These are phyloP conservation scores for Nakazawaea molendinolei DNA, from an alignment of 805 yeast species.

Conservation along the genomic window DNA sequence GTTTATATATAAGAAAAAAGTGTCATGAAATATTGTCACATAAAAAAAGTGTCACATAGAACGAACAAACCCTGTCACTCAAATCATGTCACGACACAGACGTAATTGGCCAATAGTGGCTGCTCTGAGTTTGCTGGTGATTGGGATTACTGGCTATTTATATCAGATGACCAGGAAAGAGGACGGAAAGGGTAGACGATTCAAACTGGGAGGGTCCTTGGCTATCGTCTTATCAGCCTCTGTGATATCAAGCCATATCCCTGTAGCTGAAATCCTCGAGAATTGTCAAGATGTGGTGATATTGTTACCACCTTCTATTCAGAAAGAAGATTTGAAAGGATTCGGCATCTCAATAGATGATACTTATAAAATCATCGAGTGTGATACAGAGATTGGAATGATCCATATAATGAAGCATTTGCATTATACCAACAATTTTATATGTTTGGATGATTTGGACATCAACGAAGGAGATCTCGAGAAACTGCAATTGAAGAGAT, in stretches of 20 bases:
- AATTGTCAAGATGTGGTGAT: slow-evolving; percentile 19
- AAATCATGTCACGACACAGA: too few relatives aligned
- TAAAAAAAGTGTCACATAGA: too few relatives aligned
- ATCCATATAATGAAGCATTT: slow-evolving; percentile 52
- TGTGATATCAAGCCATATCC: slow-evolving; percentile 9
- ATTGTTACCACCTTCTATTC: slow-evolving; percentile 21
- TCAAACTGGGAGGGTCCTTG: too few relatives aligned
- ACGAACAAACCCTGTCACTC: too few relatives aligned
- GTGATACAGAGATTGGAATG: slow-evolving; percentile 42
- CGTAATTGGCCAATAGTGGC: too few relatives aligned
- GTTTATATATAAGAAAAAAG: too few relatives aligned
- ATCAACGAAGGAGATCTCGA: slow-evolving; percentile 14
- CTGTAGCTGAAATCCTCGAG: slow-evolving; percentile 12
- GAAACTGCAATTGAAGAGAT: slow-evolving; percentile 20
- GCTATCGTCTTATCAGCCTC: slow-evolving; percentile 9
- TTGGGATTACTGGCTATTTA: too few relatives aligned
- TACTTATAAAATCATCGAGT: slow-evolving; percentile 31
- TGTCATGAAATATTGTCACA: too few relatives aligned
- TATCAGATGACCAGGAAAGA: too few relatives aligned
- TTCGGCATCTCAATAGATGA: slow-evolving; percentile 18
- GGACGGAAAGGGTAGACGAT: too few relatives aligned
- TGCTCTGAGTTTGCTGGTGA: too few relatives aligned
- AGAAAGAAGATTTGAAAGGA: slow-evolving; percentile 13
- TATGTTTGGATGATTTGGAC: slow-evolving; percentile 17
- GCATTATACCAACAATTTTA: slow-evolving; percentile 19